Evolutionary conservation across 73 alveolate species (phyloP).

Genomic region (Paraurostyla sp.): DNA sequence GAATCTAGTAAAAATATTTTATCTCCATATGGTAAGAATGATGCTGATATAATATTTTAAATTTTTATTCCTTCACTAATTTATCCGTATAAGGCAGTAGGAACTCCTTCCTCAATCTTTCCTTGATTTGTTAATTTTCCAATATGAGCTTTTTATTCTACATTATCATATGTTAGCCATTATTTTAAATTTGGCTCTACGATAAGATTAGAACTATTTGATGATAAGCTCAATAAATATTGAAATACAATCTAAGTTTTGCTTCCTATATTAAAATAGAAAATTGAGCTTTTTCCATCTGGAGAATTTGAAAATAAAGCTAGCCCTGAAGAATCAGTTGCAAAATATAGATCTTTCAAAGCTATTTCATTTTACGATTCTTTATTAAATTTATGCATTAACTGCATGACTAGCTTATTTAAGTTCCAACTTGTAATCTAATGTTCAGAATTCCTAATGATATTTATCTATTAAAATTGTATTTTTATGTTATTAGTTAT

Average conservation of each 20-base stretch:
- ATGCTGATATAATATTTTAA: background rate
- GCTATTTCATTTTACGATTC: background rate
- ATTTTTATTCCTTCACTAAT: background rate
- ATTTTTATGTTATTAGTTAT: background rate
- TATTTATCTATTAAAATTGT: background rate
- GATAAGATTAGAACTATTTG: background rate
- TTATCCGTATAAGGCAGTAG: background rate
- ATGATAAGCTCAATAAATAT: background rate
- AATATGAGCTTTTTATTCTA: background rate
- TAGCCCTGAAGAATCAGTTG: slow-evolving; percentile 14
- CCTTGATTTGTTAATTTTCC: slow-evolving; percentile 8
- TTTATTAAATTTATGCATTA: background rate
- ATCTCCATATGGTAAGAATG: background rate
- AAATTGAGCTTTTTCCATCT: background rate
- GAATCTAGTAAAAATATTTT: background rate
- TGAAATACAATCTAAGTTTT: background rate
- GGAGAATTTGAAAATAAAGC: slow-evolving; percentile 13
- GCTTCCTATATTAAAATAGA: background rate
- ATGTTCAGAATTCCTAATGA: slow-evolving; percentile 17
- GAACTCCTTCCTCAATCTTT: slow-evolving; percentile 45
- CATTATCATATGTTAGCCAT: slow-evolving; percentile 28
- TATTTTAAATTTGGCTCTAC: background rate
- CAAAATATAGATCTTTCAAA: background rate
- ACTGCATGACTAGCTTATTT: background rate
- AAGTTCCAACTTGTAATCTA: background rate